Conservation (phyloP, 495 filamentous ascomycete genomes). For the Hypoxylon lienhwacheense region DNA sequence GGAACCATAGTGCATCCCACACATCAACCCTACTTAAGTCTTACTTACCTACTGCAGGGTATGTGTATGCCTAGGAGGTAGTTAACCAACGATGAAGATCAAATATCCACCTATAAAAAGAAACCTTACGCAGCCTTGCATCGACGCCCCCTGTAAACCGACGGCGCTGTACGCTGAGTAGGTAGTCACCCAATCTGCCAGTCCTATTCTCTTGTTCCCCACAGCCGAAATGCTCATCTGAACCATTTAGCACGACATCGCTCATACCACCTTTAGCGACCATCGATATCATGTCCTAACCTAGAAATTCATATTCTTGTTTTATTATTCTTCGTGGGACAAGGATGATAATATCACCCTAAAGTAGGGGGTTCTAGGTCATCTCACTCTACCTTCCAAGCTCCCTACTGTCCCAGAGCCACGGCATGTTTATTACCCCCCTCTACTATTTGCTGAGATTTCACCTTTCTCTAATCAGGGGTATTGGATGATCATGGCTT, state of each 20-base stretch:
- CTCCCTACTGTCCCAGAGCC: constrained; percentile 5
- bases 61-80: constrained; percentile 11
- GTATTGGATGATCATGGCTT: not conserved
- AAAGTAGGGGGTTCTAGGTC: constrained; percentile 7
- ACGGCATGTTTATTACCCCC: constrained; percentile 9
- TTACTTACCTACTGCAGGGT: no score
- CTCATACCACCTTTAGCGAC: constrained; percentile 13
- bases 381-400: constrained; percentile 12
- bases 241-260: constrained; percentile 26
- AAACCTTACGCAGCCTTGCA: constrained; percentile 10
- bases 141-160: constrained; percentile 25
- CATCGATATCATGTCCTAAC: no score
- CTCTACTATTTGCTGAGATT: constrained; percentile 5
- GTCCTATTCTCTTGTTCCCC: constrained; percentile 18
- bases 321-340: constrained; percentile 17
- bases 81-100: constrained; percentile 22
- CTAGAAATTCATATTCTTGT: not conserved
- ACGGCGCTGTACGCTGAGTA: constrained; percentile 7
- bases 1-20: no score
- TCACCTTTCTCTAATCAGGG: not conserved
- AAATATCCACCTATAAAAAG: constrained; percentile 20
- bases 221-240: constrained; percentile 25
- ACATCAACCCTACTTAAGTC: no score
- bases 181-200: constrained; percentile 12
- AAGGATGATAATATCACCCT: not conserved